Evolutionary conservation across 2,329 filamentous ascomycete species (phyloP), one percentile per base, ranked within the genome.

Genomic region (Sporothrix phasma): DNA sequence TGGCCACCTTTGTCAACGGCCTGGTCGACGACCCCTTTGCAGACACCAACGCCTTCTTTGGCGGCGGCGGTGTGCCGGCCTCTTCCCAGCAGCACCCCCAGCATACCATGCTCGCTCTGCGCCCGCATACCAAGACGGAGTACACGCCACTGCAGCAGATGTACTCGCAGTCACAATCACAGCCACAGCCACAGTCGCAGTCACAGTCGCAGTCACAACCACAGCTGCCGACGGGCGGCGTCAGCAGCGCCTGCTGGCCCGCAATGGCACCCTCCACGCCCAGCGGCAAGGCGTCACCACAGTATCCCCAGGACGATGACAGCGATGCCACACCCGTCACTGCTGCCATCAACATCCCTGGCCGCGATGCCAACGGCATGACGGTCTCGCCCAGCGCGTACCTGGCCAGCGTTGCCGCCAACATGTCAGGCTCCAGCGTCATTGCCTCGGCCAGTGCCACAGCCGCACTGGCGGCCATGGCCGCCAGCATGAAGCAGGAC

Each of bases 21-120:
- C 65, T 69, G 24, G 65, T 73, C 4, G 71, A 73, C 19, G 73
- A 74, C 34, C 70, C 72, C 13, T 74, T 74, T 66, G 62, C 70
- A 10, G 68, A 70, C 8, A 31, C 7, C 56, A 59, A 24, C 11
- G 56, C 31, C 24, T 58, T 34, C 34, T 54, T 59, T 17, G 39
- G 31, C 49, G 51, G 11, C 62, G 61, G 49, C 26, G 45, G n/a
- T n/a, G 26, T n/a, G 7, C 31, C 45, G 6, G 31, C 29, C 22
- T 59, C 29, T 24, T 59, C 29, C 7, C 34, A 58, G 22, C 26
- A 7, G 26, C 47, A 63, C 39, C 51, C 43, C 26, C 61, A 56
- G 51, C 37, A 54, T n/a, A 17, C 47, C 39, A 47, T 63, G 51
- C 62, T 63, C 10, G 26, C 62, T 8, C 39, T 63, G 51, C 51